Evolutionary conservation across 257 asterid species (phyloP).

Genomic region (Solanum neorickii): DNA sequence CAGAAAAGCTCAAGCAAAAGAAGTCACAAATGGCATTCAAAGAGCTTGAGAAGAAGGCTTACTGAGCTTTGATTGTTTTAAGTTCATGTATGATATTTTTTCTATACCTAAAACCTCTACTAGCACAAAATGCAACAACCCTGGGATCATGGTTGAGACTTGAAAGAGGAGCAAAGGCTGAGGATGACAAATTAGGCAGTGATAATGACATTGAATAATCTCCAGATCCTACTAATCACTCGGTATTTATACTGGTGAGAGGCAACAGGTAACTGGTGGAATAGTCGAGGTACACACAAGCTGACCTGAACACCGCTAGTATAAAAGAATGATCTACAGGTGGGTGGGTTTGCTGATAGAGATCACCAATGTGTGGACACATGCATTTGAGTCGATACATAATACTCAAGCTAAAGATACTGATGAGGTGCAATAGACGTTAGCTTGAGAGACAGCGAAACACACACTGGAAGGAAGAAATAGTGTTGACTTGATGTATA

Average conservation of each 20-base stretch:
- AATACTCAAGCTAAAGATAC: constrained; percentile 41
- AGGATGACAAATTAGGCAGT: constrained; percentile 36
- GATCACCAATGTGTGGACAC: constrained; percentile 57
- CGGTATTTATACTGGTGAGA: neutral
- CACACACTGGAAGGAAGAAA: neutral
- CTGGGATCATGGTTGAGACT: constrained; percentile 23
- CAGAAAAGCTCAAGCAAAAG: constrained; percentile 68
- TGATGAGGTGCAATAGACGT: constrained; percentile 34
- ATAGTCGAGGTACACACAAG: neutral
- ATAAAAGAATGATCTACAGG: constrained; percentile 45
- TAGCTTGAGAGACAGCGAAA: constrained; percentile 17
- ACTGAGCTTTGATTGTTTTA: constrained; percentile 47
- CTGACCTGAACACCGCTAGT: neutral
- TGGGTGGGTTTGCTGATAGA: constrained; percentile 89
- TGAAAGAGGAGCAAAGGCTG: constrained; percentile 39
- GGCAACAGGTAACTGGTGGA: neutral
- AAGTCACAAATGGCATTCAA: constrained; percentile 47
- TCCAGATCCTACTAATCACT: neutral
- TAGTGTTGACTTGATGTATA: neutral
- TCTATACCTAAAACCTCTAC: constrained; percentile 19
- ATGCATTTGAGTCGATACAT: constrained; percentile 62
- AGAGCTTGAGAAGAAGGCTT: constrained; percentile 67
- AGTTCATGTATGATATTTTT: constrained; percentile 31
- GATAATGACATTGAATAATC: constrained; percentile 35
- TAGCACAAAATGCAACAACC: constrained; percentile 31